phyloP scores from a whole-genome alignment of 495 filamentous ascomycete species.

The Penicillium cataractarum region DNA sequence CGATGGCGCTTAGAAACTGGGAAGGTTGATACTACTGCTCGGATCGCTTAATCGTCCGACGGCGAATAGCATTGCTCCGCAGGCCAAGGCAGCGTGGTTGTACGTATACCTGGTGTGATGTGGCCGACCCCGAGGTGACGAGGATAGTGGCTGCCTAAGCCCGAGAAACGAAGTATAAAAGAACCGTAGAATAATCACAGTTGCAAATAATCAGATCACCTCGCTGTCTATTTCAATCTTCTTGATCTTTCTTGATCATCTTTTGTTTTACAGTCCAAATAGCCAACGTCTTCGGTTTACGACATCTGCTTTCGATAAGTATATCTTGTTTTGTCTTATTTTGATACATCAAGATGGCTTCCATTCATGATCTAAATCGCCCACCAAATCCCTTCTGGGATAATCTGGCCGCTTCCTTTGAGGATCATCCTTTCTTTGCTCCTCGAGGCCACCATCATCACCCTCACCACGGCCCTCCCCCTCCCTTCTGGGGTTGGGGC shows the following conservation, averaged over 20 bases:
- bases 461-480: constrained; percentile 15
- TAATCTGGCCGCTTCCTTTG: constrained; percentile 31
- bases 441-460: constrained; percentile 27
- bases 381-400: constrained; percentile 42
- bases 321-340: not conserved
- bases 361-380: constrained; percentile 43
- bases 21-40: not conserved
- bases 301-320: constrained; percentile 1
- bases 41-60: constrained; percentile 6
- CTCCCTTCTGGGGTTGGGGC: constrained; percentile 17
- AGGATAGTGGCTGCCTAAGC: constrained; percentile 15
- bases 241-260: not conserved
- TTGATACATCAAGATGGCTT: constrained; percentile 36
- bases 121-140: constrained; percentile 12
- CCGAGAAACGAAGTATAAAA: constrained; percentile 15
- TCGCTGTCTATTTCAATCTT: not conserved
- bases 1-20: constrained; percentile 7
- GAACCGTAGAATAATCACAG: not conserved
- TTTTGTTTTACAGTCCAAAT: not conserved
- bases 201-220: constrained; percentile 10
- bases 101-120: constrained; percentile 15
- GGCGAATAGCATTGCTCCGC: constrained; percentile 7
- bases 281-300: not conserved
- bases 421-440: constrained; percentile 45
- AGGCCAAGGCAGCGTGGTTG: constrained; percentile 20